Percentiles rank a stretch among this genome's conserved stretches.
Evolutionary conservation across 177 flowering plant genomes (phyloP).

Genomic region (Vitis hybrid): DNA sequence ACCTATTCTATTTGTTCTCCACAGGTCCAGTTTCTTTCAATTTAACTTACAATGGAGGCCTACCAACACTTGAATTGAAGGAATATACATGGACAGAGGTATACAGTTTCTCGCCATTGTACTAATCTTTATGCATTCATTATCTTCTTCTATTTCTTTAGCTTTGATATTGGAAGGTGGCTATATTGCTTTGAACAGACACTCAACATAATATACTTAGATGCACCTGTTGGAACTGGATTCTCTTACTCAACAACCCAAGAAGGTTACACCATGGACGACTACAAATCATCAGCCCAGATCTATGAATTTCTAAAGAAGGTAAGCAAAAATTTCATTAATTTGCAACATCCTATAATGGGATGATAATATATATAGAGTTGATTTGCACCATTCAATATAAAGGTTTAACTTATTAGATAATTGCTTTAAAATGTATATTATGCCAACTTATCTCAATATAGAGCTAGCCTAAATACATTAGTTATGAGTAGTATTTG

Average conservation of each 20-base stretch:
- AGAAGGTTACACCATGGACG: slow-evolving; percentile 4
- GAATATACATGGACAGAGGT: slow-evolving; percentile 12
- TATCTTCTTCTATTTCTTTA: neutral
- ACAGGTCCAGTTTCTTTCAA: slow-evolving; percentile 2
- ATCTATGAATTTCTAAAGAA: slow-evolving; percentile 12
- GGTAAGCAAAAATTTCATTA: neutral
- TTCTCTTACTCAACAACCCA: slow-evolving; percentile 21
- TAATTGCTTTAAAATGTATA: too few relatives aligned
- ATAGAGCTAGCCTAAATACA: too few relatives aligned
- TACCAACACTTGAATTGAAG: slow-evolving; percentile 2
- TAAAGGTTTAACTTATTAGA: neutral
- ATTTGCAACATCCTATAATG: neutral
- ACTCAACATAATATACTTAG: slow-evolving; percentile 15
- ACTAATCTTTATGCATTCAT: neutral
- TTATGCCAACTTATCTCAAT: too few relatives aligned
- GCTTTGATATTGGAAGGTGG: neutral
- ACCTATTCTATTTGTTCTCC: too few relatives aligned
- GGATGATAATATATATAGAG: too few relatives aligned
- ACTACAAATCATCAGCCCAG: neutral
- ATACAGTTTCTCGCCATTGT: neutral
- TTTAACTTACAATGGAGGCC: slow-evolving; percentile 1
- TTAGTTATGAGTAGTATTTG: too few relatives aligned
- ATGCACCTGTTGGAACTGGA: slow-evolving; percentile 22
- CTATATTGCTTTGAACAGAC: neutral
- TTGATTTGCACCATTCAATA: too few relatives aligned